Percentiles rank a stretch among this genome's conserved stretches.
phyloP scores from a whole-genome alignment of 2,329 filamentous ascomycete genomes.

The Bipolaris victoriae region DNA sequence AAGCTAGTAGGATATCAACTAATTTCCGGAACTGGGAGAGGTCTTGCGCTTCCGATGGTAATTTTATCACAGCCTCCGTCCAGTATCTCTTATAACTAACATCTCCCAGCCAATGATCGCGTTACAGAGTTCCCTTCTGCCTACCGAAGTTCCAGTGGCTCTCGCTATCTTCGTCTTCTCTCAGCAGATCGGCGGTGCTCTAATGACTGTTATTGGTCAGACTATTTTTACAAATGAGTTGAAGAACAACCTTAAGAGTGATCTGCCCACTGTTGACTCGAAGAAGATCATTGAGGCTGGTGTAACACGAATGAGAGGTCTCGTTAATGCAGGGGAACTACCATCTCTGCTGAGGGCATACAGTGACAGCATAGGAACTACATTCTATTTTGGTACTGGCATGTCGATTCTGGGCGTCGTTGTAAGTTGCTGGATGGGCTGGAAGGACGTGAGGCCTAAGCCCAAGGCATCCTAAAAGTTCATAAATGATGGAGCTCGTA shows the following conservation, averaged over 20 bases:
- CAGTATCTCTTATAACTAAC: neutral
- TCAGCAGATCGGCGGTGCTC: conserved; percentile 37
- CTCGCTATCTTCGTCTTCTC: conserved; percentile 34
- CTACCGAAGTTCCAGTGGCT: conserved; percentile 27
- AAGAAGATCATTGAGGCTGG: neutral
- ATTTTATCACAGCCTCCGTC: neutral
- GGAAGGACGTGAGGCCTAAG: neutral
- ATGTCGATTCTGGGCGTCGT: neutral
- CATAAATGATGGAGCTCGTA: neutral
- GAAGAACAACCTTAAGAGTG: neutral
- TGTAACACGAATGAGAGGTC: neutral
- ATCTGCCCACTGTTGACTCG: neutral
- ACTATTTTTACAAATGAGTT: conserved; percentile 9
- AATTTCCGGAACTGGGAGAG: conserved; percentile 39
- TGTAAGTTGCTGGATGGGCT: neutral
- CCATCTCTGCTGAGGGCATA: neutral
- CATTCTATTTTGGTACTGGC: neutral
- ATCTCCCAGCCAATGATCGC: conserved; percentile 22
- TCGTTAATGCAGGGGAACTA: neutral
- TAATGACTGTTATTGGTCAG: conserved; percentile 29
- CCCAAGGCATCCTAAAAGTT: neutral
- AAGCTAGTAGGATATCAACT: conserved; percentile 17
- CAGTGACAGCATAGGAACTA: neutral
- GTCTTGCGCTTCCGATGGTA: neutral
- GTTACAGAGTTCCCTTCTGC: conserved; percentile 28